These are phyloP conservation scores for Ceraceosorus bombacis DNA, from an alignment of 1,284 basidiomycete genomes.

Conservation along the genomic window DNA sequence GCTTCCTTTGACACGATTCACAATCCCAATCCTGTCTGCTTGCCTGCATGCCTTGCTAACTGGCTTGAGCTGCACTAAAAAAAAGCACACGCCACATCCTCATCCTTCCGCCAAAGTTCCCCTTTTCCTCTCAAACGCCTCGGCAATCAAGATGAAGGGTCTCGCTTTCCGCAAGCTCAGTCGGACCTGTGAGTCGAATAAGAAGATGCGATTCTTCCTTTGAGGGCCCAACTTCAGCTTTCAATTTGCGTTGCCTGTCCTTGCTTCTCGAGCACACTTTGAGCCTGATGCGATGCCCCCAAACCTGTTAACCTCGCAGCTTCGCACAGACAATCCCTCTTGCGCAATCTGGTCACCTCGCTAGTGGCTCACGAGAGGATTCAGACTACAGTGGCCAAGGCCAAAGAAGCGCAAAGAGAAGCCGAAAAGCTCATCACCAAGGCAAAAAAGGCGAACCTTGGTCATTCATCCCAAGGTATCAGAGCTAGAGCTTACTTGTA, in stretches of 20 bases:
- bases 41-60: too few relatives aligned
- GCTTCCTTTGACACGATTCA: too few relatives aligned
- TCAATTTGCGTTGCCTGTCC: background rate
- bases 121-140: background rate
- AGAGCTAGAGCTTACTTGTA: conserved; percentile 33
- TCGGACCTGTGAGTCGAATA: conserved; percentile 20
- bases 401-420: conserved; percentile 78
- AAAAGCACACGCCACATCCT: too few relatives aligned
- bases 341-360: conserved; percentile 77
- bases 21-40: too few relatives aligned
- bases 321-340: too few relatives aligned
- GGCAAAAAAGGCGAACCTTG: conserved; percentile 21
- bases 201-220: background rate
- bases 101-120: background rate
- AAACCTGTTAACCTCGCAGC: too few relatives aligned
- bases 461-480: conserved; percentile 1
- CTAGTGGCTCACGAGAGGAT: conserved; percentile 93
- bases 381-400: conserved; percentile 91
- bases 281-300: background rate
- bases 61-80: too few relatives aligned
- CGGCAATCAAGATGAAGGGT: conserved; percentile 35
- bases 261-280: background rate
- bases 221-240: background rate
- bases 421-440: conserved; percentile 73
- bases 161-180: conserved; percentile 44